phyloP scores from a whole-genome alignment of 306 rosid species.

The Cicer judaicum region DNA sequence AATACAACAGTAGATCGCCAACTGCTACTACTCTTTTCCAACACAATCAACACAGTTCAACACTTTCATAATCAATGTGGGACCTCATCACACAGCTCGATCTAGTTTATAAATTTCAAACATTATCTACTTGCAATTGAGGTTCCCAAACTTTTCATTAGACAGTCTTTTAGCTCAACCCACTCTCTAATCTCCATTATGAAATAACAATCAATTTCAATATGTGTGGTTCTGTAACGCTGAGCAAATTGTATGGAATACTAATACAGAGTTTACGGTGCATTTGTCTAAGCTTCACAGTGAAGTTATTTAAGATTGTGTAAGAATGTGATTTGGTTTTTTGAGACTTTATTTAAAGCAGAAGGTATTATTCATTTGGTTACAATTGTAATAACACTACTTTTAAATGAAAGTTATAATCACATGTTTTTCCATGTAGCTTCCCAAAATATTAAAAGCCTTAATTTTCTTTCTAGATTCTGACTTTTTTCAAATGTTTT shows the following conservation, averaged over 20 bases:
- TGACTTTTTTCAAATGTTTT: not conserved
- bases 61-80: not conserved
- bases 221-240: not conserved
- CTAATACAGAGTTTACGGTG: not conserved
- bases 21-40: not conserved
- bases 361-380: not conserved
- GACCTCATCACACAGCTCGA: not conserved
- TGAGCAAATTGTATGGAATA: not conserved
- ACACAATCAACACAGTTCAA: not conserved
- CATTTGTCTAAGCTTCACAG: not conserved
- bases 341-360: not conserved
- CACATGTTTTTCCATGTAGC: not conserved
- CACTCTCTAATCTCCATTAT: not conserved
- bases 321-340: not conserved
- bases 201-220: not conserved
- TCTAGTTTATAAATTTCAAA: not conserved
- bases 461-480: not conserved
- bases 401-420: slow-evolving; percentile 3
- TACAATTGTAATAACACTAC: not conserved
- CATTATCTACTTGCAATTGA: not conserved
- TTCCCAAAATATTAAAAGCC: not conserved
- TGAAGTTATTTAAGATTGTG: not conserved
- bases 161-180: not conserved
- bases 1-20: not conserved
- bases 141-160: not conserved